Evolutionary conservation across 2,329 filamentous ascomycete species (phyloP).

Genomic region (Neofusicoccum umdonicola): DNA sequence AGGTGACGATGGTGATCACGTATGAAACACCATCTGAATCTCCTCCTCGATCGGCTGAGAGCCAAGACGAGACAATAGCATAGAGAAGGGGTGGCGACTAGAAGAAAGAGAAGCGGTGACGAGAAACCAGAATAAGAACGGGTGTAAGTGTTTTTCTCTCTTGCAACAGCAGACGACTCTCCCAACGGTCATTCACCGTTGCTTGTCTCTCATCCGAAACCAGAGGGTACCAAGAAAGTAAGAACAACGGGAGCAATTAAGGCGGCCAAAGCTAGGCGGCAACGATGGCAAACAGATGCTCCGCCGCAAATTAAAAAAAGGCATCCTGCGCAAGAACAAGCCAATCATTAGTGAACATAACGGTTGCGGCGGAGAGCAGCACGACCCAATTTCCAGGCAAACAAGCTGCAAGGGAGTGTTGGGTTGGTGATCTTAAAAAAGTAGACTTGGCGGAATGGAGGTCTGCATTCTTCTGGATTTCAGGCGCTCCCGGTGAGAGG

Average conservation of each 20-base stretch:
- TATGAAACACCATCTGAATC: neutral
- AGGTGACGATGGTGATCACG: neutral
- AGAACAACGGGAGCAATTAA: neutral
- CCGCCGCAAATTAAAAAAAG: neutral
- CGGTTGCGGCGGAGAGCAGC: neutral
- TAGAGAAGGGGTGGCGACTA: neutral
- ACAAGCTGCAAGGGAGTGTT: neutral
- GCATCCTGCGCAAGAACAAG: neutral
- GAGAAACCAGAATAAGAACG: conserved; percentile 1
- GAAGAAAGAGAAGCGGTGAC: neutral
- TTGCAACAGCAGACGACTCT: too few relatives aligned
- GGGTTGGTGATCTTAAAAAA: neutral
- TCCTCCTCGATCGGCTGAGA: neutral
- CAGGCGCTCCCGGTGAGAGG: neutral
- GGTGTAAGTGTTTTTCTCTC: neutral
- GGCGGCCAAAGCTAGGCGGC: neutral
- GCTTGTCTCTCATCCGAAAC: conserved; percentile 8
- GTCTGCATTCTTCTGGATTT: neutral
- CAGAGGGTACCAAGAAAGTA: neutral
- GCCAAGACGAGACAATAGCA: neutral
- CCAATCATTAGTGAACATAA: neutral
- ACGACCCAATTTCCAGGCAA: neutral
- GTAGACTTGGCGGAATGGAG: conserved; percentile 3
- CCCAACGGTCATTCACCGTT: neutral
- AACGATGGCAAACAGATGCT: neutral